These are phyloP conservation scores for Colletotrichum sp. DNA, from an alignment of 2,329 filamentous ascomycete species.

Conservation along the genomic window DNA sequence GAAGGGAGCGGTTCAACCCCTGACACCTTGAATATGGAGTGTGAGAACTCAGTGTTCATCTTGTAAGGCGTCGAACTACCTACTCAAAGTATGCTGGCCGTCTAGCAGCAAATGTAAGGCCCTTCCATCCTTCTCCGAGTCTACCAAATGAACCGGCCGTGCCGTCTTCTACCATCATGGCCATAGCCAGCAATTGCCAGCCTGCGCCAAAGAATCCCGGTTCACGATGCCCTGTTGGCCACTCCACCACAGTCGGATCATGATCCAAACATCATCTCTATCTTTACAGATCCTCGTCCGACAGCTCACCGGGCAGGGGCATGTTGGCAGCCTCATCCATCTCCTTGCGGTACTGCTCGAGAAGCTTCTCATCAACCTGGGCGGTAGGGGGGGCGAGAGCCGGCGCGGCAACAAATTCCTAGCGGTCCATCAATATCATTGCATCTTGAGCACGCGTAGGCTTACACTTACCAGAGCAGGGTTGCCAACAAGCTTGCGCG, in stretches of 20 bases:
- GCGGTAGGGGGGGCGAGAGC: slow-evolving; percentile 95
- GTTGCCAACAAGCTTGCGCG: slow-evolving; percentile 98
- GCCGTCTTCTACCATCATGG: slow-evolving; percentile 18
- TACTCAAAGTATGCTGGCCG: slow-evolving; percentile 18
- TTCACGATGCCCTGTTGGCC: slow-evolving; percentile 1
- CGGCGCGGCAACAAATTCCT: slow-evolving; percentile 97
- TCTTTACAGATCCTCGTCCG: slow-evolving; percentile 70
- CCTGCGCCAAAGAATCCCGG: slow-evolving; percentile 17
- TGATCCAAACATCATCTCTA: slow-evolving; percentile 1
- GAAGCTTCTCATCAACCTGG: slow-evolving; percentile 81
- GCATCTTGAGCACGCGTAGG: slow-evolving; percentile 29
- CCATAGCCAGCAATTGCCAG: slow-evolving; percentile 3
- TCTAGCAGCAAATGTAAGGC: slow-evolving; percentile 20
- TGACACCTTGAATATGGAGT: background rate
- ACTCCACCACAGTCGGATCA: background rate
- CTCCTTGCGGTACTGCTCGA: slow-evolving; percentile 85
- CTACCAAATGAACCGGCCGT: slow-evolving; percentile 18
- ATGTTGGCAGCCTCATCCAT: slow-evolving; percentile 80
- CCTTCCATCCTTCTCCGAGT: slow-evolving; percentile 12
- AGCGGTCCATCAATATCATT: background rate
- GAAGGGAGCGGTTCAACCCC: background rate
- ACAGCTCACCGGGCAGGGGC: slow-evolving; percentile 95
- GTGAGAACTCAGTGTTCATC: slow-evolving; percentile 18
- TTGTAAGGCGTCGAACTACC: slow-evolving; percentile 22
- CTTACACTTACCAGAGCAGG: slow-evolving; percentile 70